Conservation (phyloP, 257 asterid genomes). For the Solanum bulbocastanum region DNA sequence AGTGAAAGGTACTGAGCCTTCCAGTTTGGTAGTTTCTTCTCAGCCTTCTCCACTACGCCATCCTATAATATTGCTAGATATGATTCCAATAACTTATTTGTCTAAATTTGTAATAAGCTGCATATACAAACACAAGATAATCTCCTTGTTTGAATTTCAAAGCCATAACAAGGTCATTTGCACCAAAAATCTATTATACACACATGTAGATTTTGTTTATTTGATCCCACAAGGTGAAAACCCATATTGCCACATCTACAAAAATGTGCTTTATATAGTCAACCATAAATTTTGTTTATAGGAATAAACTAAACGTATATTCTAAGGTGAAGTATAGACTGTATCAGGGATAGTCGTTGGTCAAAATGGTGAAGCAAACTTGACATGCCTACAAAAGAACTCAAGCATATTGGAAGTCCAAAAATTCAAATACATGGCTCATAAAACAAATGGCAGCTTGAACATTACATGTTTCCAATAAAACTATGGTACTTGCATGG, state of each 20-base stretch:
- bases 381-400: not conserved
- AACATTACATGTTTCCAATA: not conserved
- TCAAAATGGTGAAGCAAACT: not conserved
- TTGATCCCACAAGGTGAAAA: not conserved
- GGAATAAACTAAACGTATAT: not conserved
- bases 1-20: too few species aligned
- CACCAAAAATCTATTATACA: not conserved
- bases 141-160: not conserved
- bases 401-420: not conserved
- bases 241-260: not conserved
- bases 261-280: not conserved
- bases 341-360: not conserved
- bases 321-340: not conserved
- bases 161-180: not conserved
- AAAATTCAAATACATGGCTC: not conserved
- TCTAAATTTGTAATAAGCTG: not conserved
- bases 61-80: not conserved
- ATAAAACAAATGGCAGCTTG: not conserved
- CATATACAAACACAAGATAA: not conserved
- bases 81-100: not conserved
- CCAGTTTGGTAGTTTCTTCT: too few species aligned
- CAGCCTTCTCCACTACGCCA: not conserved
- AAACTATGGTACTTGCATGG: not conserved
- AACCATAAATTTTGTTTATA: not conserved
- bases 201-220: not conserved